Evolutionary conservation across 2,329 filamentous ascomycete genomes (phyloP), one percentile per base, ranked within the genome.

Genomic region (Aspergillus sp.): DNA sequence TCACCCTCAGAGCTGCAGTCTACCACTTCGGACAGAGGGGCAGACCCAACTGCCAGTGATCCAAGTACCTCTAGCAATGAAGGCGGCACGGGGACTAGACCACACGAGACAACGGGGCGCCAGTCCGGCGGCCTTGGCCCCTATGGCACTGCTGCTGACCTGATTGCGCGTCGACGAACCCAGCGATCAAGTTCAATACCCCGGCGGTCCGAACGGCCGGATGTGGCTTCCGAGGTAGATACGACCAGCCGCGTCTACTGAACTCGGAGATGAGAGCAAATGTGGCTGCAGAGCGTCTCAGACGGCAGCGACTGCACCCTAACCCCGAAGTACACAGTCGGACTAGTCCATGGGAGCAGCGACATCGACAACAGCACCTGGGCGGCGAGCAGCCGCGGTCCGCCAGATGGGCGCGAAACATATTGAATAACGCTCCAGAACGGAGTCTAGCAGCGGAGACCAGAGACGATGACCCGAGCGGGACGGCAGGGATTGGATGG

Each of bases 401-500:
- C 7, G 55, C 56, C 8, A 48, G 57, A 15, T 60, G 60, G 55
- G 52, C 58, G 26, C 47, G 60, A 34, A 57, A 50, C 36, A 48
- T 58, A 22, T 43, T 60, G 24, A 53, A 55, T 40, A 54, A 61
- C 28, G 45, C 56, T 26, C 49, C 52, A 17, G 52, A 60, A 13
- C 47, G 58, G 36, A 51, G 47, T 30, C 38, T 51, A 32, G 48
- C 48, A 5, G 41, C 51, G 35, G 44, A 46, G 14, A 42, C 50
- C 33, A 47, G 55, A 29, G 56, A 60, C 24, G 51, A 54, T 34
- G 59, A 62, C 16, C 51, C 53, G 19, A 60, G 60, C 26, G 58
- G 61, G 11, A 67, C 65, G 11, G 64, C 65, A 35, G 66, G 66
- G 13, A 51, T 69, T 31, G 65, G 64, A 6, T 69, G 64, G 60